Conservation (phyloP, 2,329 filamentous ascomycete species). For the Alternaria gansuensis region DNA sequence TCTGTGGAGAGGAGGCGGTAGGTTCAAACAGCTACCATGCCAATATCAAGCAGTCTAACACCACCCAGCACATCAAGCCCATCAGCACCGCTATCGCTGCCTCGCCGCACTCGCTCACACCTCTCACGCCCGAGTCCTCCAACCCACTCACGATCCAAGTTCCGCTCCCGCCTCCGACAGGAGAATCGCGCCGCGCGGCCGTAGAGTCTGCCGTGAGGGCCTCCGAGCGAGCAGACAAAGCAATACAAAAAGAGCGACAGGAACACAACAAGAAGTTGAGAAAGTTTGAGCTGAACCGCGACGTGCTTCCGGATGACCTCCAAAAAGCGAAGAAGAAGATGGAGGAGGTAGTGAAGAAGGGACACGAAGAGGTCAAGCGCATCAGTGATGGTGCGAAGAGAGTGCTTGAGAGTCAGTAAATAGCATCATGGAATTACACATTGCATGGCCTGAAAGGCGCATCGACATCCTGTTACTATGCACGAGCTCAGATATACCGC, state of each 20-base stretch:
- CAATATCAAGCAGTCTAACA: constrained; percentile 9
- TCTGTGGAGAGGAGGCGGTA: constrained; percentile 71
- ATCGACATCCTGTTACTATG: background rate
- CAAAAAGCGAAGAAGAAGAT: constrained; percentile 60
- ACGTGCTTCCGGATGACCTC: constrained; percentile 59
- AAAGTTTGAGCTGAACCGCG: constrained; percentile 55
- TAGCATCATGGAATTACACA: constrained; percentile 1
- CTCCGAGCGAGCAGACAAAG: constrained; percentile 54
- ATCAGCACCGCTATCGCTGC: constrained; percentile 63
- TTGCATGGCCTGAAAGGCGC: background rate
- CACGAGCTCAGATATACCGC: fast-evolving
- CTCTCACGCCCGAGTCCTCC: constrained; percentile 60
- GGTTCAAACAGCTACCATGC: constrained; percentile 33
- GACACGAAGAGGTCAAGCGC: constrained; percentile 59
- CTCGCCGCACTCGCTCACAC: constrained; percentile 60
- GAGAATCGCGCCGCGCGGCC: constrained; percentile 60
- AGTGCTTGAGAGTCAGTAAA: constrained; percentile 53
- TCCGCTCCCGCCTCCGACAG: constrained; percentile 66
- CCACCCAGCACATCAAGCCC: constrained; percentile 62
- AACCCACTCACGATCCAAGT: constrained; percentile 63
- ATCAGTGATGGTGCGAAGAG: constrained; percentile 60
- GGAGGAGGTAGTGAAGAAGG: constrained; percentile 62
- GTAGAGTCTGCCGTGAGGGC: constrained; percentile 54
- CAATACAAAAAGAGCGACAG: constrained; percentile 56
- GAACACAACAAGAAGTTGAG: constrained; percentile 61